Conservation (phyloP, 2,329 filamentous ascomycete species). For the Fusarium bulbicola region DNA sequence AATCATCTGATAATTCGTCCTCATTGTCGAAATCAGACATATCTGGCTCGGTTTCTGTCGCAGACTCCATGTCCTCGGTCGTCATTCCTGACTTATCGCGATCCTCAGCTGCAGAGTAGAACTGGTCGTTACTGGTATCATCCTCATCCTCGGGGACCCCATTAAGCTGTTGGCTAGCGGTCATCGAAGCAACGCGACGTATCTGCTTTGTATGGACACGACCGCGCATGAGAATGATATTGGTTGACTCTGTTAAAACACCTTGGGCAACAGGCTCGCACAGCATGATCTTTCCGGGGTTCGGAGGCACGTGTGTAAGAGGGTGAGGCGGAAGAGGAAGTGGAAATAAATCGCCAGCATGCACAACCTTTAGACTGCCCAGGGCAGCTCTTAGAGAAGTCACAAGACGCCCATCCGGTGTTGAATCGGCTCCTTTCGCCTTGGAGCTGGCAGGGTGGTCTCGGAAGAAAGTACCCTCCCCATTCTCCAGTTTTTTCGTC, state of each 20-base stretch:
- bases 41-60: constrained; percentile 71
- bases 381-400: constrained; percentile 79
- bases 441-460: constrained; percentile 59
- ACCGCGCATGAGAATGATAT: constrained; percentile 80
- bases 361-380: constrained; percentile 77
- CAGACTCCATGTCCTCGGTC: constrained; percentile 66
- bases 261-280: constrained; percentile 96
- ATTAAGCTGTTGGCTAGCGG: constrained; percentile 56
- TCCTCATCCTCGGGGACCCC: constrained; percentile 72
- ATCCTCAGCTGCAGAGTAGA: constrained; percentile 92
- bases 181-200: constrained; percentile 58
- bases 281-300: constrained; percentile 87
- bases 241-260: constrained; percentile 77
- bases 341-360: constrained; percentile 80
- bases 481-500: constrained; percentile 80
- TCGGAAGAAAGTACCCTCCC: constrained; percentile 83
- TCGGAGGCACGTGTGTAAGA: constrained; percentile 84
- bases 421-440: constrained; percentile 51
- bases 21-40: constrained; percentile 72
- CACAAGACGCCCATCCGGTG: constrained; percentile 67
- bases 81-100: constrained; percentile 67
- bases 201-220: constrained; percentile 64
- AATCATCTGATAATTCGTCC: constrained; percentile 85
- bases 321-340: constrained; percentile 85
- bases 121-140: constrained; percentile 88